Evolutionary conservation across 208 protist genomes (phyloP), one percentile per base, ranked within the genome.

Genomic region (Trypanosoma grayi): DNA sequence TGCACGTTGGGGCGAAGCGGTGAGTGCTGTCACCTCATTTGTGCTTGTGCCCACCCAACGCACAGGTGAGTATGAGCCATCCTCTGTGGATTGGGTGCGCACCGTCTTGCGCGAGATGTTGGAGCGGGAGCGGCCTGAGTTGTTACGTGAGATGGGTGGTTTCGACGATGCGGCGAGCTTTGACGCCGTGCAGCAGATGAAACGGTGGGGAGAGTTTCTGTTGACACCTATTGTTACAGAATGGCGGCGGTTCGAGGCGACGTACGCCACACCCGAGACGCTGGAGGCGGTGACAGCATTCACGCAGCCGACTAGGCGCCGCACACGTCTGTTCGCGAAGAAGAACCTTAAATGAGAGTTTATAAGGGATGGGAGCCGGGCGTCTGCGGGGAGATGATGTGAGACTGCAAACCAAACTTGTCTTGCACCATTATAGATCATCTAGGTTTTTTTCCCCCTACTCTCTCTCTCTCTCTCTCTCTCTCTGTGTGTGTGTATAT

Each of bases 171-270:
- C 45, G 14, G 65, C 60, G 8, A 56, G 73, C 37, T 92, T 81
- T 46, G 85, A 93, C 40, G 77, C 66, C 9, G 70, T 79, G 18
- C 77, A 86, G 57, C 56, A 73, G 13, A 66, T 69, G 34, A 62
- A 60, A 18, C 70, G 73, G 50, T 93, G 85, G 86, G 73, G 52
- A 7, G 77, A 85, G 44, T 57, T 93, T 46, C 45, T 93, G 33
- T 69, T 93, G 8, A 69, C 57, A 0, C 89, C 89, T 9, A 66
- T 89, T 27, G 62, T 87, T 10, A 48, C 73, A 36, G 79, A 84
- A 54, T 93, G 85, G 84, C 70, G 71, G 36, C 62, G 71, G 51
- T 85, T 90, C 27, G 89, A 95, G 76, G 77, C 86, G 22, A 72
- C 75, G 0, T 66, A 90, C 39, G 85, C 83, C 7, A 85, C 77